Evolutionary conservation across 805 yeast genomes (phyloP), one percentile per base, ranked within the genome.

Genomic region (Blastobotrys peoriensis): DNA sequence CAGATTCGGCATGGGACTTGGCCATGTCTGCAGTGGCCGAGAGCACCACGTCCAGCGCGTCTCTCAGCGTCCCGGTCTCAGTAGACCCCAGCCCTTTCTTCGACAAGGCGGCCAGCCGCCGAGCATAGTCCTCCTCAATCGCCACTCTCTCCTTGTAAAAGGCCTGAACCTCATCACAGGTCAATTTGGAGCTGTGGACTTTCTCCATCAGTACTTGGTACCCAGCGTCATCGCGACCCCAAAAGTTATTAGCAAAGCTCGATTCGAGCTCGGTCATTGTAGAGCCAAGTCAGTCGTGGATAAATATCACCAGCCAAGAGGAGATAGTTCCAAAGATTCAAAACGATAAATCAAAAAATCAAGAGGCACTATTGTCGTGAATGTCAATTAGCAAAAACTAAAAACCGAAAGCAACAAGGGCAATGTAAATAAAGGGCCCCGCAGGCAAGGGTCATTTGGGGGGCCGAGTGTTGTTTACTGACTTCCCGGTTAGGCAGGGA

Each of bases 81-180:
- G 67, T 69, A 2, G 74, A 58, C 1, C 88, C 89, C 3, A 78
- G 61, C 0, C 66, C 55, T 52, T 70, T 73, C 40, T 66, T 63
- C 17, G 84, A 65, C 18, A 86, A 64, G 13, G 72, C 68, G 36
- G 65, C 66, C 52, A 87, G 60, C 47, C 70, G 72, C 44, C 75
- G 73, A 33, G 80, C 65, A 56, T 84, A 85, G 20, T 87, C 95
- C 48, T 79, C 83, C 55, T 86, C 96, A 33, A 87, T 73, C 13
- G 75, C 67, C 1, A 75, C 65, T 33, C 72, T 56, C 45, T 79
- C 84, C 47, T 68, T 73, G 61, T 76, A 78, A 49, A 73, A 78
- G 1, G 56, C 52, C 5, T 66, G 58, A 15, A 81, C 55, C 23
- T 71, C 75, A 22, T 77, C 79, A 40, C 76, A 62, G 1, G 93